phyloP scores from a whole-genome alignment of 2,329 filamentous ascomycete genomes.

The Fusarium sp. region DNA sequence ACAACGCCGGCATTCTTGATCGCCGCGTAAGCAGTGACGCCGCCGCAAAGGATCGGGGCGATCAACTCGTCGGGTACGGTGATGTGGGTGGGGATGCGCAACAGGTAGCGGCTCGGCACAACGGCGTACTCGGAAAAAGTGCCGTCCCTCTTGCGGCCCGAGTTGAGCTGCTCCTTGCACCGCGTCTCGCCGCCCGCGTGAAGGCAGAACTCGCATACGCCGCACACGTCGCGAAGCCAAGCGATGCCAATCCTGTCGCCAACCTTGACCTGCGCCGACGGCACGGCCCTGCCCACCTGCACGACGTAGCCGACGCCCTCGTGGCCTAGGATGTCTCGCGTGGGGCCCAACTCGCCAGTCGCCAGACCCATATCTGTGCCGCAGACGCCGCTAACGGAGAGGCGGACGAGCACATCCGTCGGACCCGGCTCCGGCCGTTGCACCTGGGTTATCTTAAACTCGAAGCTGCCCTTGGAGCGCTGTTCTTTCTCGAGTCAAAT shows the following conservation, averaged over 20 bases:
- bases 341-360: slow-evolving; percentile 13
- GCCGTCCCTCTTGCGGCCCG: slow-evolving; percentile 49
- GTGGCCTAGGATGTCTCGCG: slow-evolving; percentile 13
- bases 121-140: slow-evolving; percentile 55
- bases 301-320: slow-evolving; percentile 17
- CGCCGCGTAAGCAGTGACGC: slow-evolving; percentile 57
- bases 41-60: slow-evolving; percentile 56
- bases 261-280: neutral
- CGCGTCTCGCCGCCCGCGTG: slow-evolving; percentile 50
- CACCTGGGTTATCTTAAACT: neutral
- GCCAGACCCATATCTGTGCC: slow-evolving; percentile 18
- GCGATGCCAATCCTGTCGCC: slow-evolving; percentile 15
- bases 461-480: neutral
- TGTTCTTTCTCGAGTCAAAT: neutral
- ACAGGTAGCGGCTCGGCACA: slow-evolving; percentile 49
- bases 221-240: slow-evolving; percentile 43
- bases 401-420: slow-evolving; percentile 4
- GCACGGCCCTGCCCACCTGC: neutral
- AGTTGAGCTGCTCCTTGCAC: slow-evolving; percentile 48
- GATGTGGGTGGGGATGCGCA: slow-evolving; percentile 36
- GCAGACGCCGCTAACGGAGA: slow-evolving; percentile 11
- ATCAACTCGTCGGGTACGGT: slow-evolving; percentile 50
- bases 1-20: slow-evolving; percentile 47
- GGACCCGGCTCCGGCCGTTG: neutral
- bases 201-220: slow-evolving; percentile 49